Conservation (phyloP, 306 rosid genomes). For the Hippophae rhamnoides region DNA sequence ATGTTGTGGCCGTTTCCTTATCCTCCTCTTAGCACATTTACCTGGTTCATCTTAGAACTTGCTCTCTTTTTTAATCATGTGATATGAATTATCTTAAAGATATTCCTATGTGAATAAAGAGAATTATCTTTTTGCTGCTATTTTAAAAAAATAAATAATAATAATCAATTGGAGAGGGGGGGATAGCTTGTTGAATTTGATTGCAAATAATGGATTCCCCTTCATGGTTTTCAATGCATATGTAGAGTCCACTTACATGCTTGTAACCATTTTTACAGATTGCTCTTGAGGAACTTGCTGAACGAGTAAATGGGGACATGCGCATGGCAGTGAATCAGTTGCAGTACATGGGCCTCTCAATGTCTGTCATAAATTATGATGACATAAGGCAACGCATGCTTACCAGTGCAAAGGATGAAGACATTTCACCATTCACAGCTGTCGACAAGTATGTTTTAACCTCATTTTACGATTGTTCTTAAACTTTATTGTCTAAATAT, state of each 20-base stretch:
- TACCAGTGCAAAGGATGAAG: constrained; percentile 78
- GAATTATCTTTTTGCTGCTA: too few species aligned
- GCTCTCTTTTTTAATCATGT: too few species aligned
- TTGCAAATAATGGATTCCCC: too few species aligned
- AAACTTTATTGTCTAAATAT: neutral
- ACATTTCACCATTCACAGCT: constrained; percentile 91
- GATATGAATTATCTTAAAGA: too few species aligned
- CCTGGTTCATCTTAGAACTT: too few species aligned
- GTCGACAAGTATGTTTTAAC: constrained; percentile 68
- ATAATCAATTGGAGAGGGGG: too few species aligned
- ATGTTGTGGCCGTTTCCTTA: too few species aligned
- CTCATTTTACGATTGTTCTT: neutral
- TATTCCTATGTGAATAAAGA: too few species aligned
- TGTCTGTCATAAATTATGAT: constrained; percentile 71
- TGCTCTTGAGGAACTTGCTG: constrained; percentile 92
- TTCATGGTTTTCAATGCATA: too few species aligned
- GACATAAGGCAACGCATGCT: constrained; percentile 69
- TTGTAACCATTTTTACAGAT: constrained; percentile 33
- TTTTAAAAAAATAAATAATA: too few species aligned
- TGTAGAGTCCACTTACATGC: neutral
- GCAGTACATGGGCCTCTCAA: constrained; percentile 90
- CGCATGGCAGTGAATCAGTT: constrained; percentile 92
- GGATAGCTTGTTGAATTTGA: too few species aligned
- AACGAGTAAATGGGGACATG: constrained; percentile 89
- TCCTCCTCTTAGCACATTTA: too few species aligned